phyloP scores from a whole-genome alignment of 345 rosid genomes.

The Lumnitzera littorea region DNA sequence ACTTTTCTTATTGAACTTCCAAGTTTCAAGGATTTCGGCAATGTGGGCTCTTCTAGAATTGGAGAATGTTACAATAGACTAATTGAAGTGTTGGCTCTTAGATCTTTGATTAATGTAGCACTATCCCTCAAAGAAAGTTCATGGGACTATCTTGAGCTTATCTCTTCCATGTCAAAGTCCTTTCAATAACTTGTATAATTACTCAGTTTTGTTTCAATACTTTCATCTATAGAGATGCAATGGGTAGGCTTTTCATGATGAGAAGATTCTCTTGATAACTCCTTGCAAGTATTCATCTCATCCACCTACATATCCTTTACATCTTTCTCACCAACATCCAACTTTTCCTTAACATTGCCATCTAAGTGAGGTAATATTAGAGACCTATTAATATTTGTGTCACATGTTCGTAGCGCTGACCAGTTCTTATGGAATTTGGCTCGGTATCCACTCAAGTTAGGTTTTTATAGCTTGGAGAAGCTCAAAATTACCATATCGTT shows the following conservation, averaged over 20 bases:
- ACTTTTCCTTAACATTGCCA: conserved; percentile 46
- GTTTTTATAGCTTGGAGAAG: too few relatives aligned
- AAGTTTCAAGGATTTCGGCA: conserved; percentile 87
- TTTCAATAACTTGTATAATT: conserved; percentile 45
- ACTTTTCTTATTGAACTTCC: conserved; percentile 59
- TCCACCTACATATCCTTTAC: conserved; percentile 54
- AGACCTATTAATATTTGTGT: conserved; percentile 86
- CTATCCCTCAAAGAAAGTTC: conserved; percentile 22
- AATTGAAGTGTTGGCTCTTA: conserved; percentile 48
- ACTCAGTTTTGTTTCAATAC: conserved; percentile 54
- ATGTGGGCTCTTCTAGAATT: conserved; percentile 62
- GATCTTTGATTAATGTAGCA: conserved; percentile 19
- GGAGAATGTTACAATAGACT: conserved; percentile 43
- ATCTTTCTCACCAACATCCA: conserved; percentile 60
- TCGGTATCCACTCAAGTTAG: too few relatives aligned
- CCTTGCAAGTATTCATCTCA: conserved; percentile 41
- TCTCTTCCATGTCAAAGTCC: conserved; percentile 46
- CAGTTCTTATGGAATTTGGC: too few relatives aligned
- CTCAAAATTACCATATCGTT: too few relatives aligned
- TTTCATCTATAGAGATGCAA: conserved; percentile 56
- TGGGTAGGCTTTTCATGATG: conserved; percentile 39
- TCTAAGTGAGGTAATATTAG: conserved; percentile 59
- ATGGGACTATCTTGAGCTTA: conserved; percentile 21
- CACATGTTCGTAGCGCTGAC: conserved; percentile 49
- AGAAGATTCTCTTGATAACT: conserved; percentile 33